Evolutionary conservation across 176 grass and related monocot genomes (phyloP), one percentile per base, ranked within the genome.

Genomic region (Rhynchospora tenuis): DNA sequence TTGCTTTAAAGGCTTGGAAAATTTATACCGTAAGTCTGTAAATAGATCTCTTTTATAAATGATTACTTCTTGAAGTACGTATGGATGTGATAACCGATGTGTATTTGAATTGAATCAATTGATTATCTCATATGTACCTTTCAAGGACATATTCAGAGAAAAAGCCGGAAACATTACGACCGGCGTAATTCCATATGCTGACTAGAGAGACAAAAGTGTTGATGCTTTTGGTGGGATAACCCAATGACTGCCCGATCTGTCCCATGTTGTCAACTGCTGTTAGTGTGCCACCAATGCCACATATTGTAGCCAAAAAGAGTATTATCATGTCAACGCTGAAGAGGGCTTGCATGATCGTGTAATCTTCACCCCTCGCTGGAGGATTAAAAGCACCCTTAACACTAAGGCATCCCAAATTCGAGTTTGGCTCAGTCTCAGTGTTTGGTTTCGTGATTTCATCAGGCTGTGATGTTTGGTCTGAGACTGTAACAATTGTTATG

Each of bases 161-260:
- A 87, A 96, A 96, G 0, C 93, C 93, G 59, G 93, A 68, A 0
- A 85, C 87, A 4, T 89, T 90, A 14, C 93, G 87, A 0, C 93
- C 93, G 0, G 85, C 87, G 60, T 96, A 96, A 86, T 96, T 96
- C 93, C 93, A 96, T 78, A 96, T 96, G 87, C 93, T 96, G 17
- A 93, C 70, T 9, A 96, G 93, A 48, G 93, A 93, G 0, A 96
- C 91, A 67, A 96, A 91, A 13, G 94, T 97, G 19, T 69, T 6
- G 69, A 91, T 86, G 87, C 70, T 84, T 7, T 86, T 86, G 56
- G 64, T 80, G 5, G 93, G 85, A 89, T 96, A 96, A 0, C 93
- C 93, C 8, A 96, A 77, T 0, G 93, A 96, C 77, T 96, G 86
- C 0, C 93, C 93, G 74, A 96, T 93, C 87, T 96, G 93, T 12